Conservation (phyloP, 345 rosid species). For the Citropsis articulata region DNA sequence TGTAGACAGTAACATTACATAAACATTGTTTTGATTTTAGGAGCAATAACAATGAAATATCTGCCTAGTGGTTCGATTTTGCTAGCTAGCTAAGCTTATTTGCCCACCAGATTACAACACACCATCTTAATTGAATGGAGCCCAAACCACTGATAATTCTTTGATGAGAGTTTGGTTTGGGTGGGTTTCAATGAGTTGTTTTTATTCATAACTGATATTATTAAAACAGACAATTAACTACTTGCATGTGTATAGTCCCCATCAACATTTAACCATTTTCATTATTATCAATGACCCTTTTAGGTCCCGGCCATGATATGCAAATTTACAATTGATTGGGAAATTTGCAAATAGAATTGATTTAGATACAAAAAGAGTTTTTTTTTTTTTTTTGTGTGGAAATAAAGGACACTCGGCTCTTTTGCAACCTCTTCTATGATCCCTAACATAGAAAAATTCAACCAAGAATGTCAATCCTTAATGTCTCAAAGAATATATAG, state of each 20-base stretch:
- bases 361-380: neutral
- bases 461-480: neutral
- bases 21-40: too few species aligned
- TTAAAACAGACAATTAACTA: neutral
- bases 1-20: too few species aligned
- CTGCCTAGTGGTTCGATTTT: too few species aligned
- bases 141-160: neutral
- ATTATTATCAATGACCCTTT: neutral
- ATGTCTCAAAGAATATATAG: neutral
- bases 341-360: too few species aligned
- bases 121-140: neutral
- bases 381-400: neutral
- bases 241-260: neutral
- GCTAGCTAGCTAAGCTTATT: neutral
- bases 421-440: neutral
- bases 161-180: neutral
- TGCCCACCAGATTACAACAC: neutral
- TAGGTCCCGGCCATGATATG: neutral
- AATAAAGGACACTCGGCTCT: constrained; percentile 9
- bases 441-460: neutral
- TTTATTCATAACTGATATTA: neutral
- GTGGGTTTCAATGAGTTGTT: neutral
- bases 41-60: too few species aligned
- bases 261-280: neutral
- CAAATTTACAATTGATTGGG: neutral